phyloP scores from a whole-genome alignment of 2,329 filamentous ascomycete genomes.

The Diaporthe sp. region DNA sequence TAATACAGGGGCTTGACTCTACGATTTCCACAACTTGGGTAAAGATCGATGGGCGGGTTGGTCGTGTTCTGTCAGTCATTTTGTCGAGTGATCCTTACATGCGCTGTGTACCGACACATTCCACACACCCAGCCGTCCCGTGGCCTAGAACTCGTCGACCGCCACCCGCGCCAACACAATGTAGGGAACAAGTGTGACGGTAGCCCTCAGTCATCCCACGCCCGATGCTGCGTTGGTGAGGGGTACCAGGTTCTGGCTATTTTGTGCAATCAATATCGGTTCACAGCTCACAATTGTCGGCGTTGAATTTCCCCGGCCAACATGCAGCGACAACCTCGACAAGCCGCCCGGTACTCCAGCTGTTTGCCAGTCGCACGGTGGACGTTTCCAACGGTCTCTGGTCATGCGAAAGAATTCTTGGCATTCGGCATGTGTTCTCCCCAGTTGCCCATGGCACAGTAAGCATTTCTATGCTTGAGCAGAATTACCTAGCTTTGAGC shows the following conservation, averaged over 20 bases:
- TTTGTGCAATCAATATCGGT: neutral
- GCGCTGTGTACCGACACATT: neutral
- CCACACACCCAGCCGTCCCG: neutral
- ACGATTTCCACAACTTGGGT: too few relatives aligned
- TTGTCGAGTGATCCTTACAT: neutral
- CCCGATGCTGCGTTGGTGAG: slow-evolving; percentile 10
- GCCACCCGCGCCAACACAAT: neutral
- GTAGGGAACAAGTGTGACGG: neutral
- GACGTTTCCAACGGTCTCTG: neutral
- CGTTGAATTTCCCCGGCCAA: neutral
- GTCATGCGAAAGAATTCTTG: neutral
- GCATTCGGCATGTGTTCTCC: neutral
- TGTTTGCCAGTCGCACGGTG: neutral
- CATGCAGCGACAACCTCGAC: neutral
- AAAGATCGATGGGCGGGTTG: neutral
- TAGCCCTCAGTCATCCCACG: neutral
- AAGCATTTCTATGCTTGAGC: neutral
- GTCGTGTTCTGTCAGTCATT: neutral
- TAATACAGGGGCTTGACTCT: too few relatives aligned
- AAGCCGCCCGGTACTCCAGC: too few relatives aligned
- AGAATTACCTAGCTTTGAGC: neutral
- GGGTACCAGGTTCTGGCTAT: slow-evolving; percentile 11
- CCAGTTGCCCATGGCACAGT: too few relatives aligned
- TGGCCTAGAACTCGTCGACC: neutral
- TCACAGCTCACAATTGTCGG: neutral